A percentile compares a stretch with the other conserved stretches of the same genome.
phyloP scores from a whole-genome alignment of 176 grass and related monocot species.

The Carex myosuroides region DNA sequence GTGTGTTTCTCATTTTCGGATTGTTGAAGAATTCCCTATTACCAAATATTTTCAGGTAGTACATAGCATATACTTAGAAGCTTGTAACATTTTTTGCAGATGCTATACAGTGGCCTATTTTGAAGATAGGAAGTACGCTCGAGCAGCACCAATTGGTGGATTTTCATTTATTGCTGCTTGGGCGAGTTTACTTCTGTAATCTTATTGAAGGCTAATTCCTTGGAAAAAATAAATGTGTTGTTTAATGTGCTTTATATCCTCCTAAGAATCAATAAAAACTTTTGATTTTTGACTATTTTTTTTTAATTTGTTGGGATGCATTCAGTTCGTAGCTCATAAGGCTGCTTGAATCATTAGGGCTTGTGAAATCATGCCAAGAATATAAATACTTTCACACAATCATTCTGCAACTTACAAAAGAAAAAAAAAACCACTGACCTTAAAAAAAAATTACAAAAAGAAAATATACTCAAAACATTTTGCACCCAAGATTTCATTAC shows the following conservation, averaged over 20 bases:
- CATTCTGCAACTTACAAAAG: background rate
- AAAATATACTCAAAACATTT: background rate
- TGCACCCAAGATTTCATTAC: background rate
- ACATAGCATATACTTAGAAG: background rate
- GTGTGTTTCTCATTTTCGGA: background rate
- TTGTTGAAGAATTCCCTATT: too few species aligned
- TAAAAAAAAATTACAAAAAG: background rate
- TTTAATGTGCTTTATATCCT: background rate
- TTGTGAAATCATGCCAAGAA: background rate
- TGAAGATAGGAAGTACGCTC: slow-evolving; percentile 72
- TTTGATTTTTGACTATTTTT: background rate
- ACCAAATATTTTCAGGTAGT: background rate
- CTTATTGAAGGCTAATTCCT: background rate
- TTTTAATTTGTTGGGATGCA: background rate
- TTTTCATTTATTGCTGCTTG: slow-evolving; percentile 83
- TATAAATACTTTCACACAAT: background rate
- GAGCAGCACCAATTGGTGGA: slow-evolving; percentile 66
- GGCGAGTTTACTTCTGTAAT: slow-evolving; percentile 80
- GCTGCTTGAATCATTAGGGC: background rate
- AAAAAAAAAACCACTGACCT: background rate
- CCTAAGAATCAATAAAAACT: background rate
- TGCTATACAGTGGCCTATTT: slow-evolving; percentile 81
- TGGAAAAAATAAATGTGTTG: background rate
- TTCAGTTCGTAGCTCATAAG: background rate
- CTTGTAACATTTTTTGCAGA: slow-evolving; percentile 35